Percentiles rank a stretch among this genome's conserved stretches.
Evolutionary conservation across 192 early-diverging fungal genomes (phyloP).

Genomic region (Allomyces macrogynus): DNA sequence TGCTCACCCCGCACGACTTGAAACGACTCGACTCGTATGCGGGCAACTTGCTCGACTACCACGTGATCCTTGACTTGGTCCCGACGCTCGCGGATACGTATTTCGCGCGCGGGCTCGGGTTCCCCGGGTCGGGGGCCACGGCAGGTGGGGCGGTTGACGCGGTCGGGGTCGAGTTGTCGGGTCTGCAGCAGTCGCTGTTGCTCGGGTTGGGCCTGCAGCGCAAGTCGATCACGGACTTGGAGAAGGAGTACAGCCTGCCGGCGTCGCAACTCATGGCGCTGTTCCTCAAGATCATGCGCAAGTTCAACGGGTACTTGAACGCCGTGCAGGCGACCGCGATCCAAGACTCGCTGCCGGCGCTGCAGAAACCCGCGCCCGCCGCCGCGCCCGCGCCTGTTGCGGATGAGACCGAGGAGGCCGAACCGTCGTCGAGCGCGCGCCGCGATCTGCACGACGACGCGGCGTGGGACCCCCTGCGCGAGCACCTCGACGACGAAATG

Average conservation of each 20-base stretch:
- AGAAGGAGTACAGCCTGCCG: conserved; percentile 66
- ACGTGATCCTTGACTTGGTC: conserved; percentile 83
- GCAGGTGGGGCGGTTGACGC: neutral
- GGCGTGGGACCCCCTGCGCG: conserved; percentile 67
- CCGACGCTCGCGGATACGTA: conserved; percentile 60
- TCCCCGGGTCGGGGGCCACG: conserved; percentile 19
- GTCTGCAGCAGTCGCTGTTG: conserved; percentile 69
- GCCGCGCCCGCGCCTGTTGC: conserved; percentile 4
- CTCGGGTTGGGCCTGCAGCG: conserved; percentile 80
- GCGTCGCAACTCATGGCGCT: conserved; percentile 72
- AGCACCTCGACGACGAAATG: conserved; percentile 63
- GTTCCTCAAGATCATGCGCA: conserved; percentile 84
- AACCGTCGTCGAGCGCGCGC: conserved; percentile 6
- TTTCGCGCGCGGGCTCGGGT: conserved; percentile 29
- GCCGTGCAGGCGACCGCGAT: conserved; percentile 32
- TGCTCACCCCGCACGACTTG: conserved; percentile 66
- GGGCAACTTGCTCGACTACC: conserved; percentile 91
- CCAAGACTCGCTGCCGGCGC: conserved; percentile 16
- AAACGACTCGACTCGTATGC: conserved; percentile 91
- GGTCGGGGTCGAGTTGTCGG: conserved; percentile 42
- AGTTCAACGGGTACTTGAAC: conserved; percentile 49
- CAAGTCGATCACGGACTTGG: conserved; percentile 74
- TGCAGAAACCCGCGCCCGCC: conserved; percentile 12
- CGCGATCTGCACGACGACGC: conserved; percentile 32
- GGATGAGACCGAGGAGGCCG: conserved; percentile 12